phyloP scores from a whole-genome alignment of 2,329 filamentous ascomycete genomes.

The Pseudohalonectria lignicola region DNA sequence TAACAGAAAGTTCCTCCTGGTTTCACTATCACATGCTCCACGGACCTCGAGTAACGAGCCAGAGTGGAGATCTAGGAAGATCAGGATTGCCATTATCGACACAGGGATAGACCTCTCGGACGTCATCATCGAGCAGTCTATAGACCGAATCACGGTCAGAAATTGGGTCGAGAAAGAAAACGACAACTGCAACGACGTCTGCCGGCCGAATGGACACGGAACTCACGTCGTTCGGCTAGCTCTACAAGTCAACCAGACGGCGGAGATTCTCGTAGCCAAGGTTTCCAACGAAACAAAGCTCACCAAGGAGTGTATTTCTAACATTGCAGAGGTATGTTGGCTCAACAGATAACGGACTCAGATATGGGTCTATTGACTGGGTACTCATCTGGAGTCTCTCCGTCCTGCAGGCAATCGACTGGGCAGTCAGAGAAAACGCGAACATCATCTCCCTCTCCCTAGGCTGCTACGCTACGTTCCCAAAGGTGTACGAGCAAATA shows the following conservation, averaged over 20 bases:
- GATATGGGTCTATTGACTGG: neutral
- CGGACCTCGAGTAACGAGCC: neutral
- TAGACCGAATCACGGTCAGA: neutral
- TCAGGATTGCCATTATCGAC: neutral
- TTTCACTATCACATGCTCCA: too few relatives aligned
- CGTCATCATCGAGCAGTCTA: neutral
- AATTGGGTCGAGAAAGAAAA: neutral
- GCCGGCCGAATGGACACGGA: neutral
- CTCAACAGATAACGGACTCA: neutral
- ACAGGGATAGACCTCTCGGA: neutral
- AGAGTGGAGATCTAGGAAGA: neutral
- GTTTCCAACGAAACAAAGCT: neutral
- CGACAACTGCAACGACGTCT: neutral
- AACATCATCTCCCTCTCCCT: neutral
- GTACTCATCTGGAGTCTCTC: neutral
- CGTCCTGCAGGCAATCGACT: neutral
- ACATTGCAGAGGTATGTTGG: neutral
- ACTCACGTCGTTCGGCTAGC: neutral
- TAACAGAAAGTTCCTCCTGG: neutral
- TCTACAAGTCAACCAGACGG: neutral
- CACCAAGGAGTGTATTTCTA: neutral
- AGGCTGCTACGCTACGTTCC: neutral
- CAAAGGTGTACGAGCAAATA: neutral
- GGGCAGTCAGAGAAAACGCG: neutral
- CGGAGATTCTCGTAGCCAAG: neutral